Evolutionary conservation across 352 stramenopile genomes (phyloP).

Genomic region (Aphanomyces cochlioides): DNA sequence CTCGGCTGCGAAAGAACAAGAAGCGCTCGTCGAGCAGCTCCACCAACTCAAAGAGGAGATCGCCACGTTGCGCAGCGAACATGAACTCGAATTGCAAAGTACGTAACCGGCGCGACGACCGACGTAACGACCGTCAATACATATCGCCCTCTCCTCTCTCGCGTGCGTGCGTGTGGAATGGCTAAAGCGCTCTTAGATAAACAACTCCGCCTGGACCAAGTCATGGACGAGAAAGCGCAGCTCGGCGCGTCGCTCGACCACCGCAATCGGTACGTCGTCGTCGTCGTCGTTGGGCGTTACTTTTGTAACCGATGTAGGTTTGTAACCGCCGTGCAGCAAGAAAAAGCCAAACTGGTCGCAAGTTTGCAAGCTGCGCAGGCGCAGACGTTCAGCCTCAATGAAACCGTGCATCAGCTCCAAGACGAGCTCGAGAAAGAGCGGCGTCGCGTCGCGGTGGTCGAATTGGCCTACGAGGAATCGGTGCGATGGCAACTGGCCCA

Average conservation of each 20-base stretch:
- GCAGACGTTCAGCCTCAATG: not conserved
- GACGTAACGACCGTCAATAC: not conserved
- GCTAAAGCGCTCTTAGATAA: slow-evolving; percentile 7
- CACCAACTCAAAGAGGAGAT: slow-evolving; percentile 2
- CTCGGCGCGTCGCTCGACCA: not conserved
- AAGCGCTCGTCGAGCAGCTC: slow-evolving; percentile 8
- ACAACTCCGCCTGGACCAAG: slow-evolving; percentile 17
- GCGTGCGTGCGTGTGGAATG: no score
- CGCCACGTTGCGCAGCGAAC: slow-evolving; percentile 11
- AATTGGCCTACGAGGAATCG: slow-evolving; percentile 23
- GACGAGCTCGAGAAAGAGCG: slow-evolving; percentile 19
- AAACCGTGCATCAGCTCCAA: not conserved
- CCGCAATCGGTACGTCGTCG: slow-evolving; percentile 4
- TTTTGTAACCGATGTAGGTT: not conserved
- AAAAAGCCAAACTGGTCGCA: slow-evolving; percentile 3
- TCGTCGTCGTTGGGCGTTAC: not conserved
- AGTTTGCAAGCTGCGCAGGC: slow-evolving; percentile 25
- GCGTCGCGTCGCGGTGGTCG: slow-evolving; percentile 18
- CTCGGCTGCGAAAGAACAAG: slow-evolving; percentile 7
- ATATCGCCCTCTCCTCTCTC: not conserved
- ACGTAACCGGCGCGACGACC: not conserved
- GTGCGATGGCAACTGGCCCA: not conserved
- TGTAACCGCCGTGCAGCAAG: slow-evolving; percentile 3
- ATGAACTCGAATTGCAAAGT: slow-evolving; percentile 21
- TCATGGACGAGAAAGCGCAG: slow-evolving; percentile 18